Percentiles rank a stretch among this genome's conserved stretches.
phyloP scores from a whole-genome alignment of 768 basidiomycete genomes.

The Auriscalpium microsporum region DNA sequence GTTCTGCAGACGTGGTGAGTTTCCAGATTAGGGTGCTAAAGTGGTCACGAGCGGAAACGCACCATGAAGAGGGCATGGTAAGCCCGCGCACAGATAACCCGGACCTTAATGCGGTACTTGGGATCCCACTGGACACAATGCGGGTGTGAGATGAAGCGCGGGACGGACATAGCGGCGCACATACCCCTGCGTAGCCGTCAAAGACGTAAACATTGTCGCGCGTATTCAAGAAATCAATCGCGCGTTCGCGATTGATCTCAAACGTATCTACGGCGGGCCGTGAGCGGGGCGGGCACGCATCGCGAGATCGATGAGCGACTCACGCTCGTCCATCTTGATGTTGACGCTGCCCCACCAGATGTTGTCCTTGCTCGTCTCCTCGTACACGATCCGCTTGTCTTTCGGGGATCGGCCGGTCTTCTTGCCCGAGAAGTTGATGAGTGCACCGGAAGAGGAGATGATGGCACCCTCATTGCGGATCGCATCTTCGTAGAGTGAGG shows the following conservation, averaged over 20 bases:
- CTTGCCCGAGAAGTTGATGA: slow-evolving; percentile 99
- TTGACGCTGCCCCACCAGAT: slow-evolving; percentile 99
- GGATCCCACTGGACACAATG: slow-evolving; percentile 76
- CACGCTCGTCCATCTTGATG: slow-evolving; percentile 97
- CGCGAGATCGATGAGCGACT: slow-evolving; percentile 23
- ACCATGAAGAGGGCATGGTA: slow-evolving; percentile 99
- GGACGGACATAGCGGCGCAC: slow-evolving; percentile 16
- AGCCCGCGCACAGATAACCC: slow-evolving; percentile 95
- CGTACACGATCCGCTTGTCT: slow-evolving; percentile 99
- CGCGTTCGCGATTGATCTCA: slow-evolving; percentile 97
- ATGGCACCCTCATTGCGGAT: slow-evolving; percentile 98
- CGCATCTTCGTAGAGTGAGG: slow-evolving; percentile 94
- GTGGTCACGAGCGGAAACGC: slow-evolving; percentile 25
- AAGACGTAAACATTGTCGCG: slow-evolving; percentile 98
- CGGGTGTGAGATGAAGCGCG: background rate
- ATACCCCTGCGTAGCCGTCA: slow-evolving; percentile 85
- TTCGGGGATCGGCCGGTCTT: slow-evolving; percentile 98
- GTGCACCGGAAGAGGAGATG: slow-evolving; percentile 89
- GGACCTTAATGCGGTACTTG: slow-evolving; percentile 98
- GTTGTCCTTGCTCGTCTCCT: slow-evolving; percentile 92
- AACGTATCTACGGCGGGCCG: slow-evolving; percentile 68
- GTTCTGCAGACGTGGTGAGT: slow-evolving; percentile 41
- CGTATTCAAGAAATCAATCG: slow-evolving; percentile 98
- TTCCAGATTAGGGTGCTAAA: slow-evolving; percentile 1
- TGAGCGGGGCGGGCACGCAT: background rate